Base-by-base conservation (phyloP, 1,139 yeast species). In the Nakaseomyces bracarensis region DNA sequence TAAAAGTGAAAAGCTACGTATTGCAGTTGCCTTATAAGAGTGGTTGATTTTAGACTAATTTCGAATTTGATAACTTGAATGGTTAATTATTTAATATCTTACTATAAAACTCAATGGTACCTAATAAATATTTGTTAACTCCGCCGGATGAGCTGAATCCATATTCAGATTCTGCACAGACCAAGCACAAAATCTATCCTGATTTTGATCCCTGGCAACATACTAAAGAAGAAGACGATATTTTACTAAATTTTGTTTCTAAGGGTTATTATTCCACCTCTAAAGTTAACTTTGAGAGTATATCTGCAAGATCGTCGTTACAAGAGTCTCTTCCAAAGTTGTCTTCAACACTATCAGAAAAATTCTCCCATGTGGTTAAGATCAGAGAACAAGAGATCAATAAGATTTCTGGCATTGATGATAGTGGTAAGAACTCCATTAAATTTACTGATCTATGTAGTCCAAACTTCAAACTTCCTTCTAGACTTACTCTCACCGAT, bases 201-300 rank as follows among this genome's bases (percentile, higher is more conserved):
- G 96, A 86, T 62, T 85, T 78, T 58, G 68, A 68, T 44, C 85
- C 93, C 0, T 86, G 95, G 95, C 66, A 69, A 42, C 89, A 82
- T 53, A 72, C 74, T 9, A 56, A 72, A 3, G 72, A 70, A 30
- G 77, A 81, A 43, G 82, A 77, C 50, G 64, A 64, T 3, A 57
- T 75, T 4, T 70, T 77, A 50, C 59, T 70, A 19, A 68, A 64
- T 36, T 69, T 70, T 53, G 66, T 79, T 16, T 78, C 77, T 38
- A 74, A 77, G 52, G 87, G 89, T 7, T 76, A 68, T 51, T 67
- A 66, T 40, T 75, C 77, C 41, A 64, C 74, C 2, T 72, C 82
- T 1, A 65, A 63, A 31, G 84, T 80, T 1, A 61, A 71, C 29
- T 75, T 77, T 51, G 87, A 81, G 53, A 68, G 74, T 38, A 69